Percentiles rank a stretch among this genome's conserved stretches.
phyloP scores from a whole-genome alignment of 2,329 filamentous ascomycete genomes.

The Sporothrix brasiliensis region DNA sequence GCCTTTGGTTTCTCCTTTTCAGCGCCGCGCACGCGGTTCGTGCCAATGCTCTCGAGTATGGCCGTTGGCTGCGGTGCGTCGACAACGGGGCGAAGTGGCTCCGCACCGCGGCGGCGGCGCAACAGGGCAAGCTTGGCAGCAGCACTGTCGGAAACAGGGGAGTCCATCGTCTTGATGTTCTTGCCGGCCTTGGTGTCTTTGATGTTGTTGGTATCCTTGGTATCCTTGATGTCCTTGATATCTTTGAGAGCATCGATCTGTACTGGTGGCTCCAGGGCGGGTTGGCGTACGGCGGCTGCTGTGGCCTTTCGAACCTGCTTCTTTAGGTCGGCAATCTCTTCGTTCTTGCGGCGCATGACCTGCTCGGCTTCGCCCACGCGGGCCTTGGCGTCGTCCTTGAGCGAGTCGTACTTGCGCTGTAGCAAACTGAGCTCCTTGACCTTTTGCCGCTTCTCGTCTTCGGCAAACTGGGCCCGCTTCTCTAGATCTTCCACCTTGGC shows the following conservation, averaged over 20 bases:
- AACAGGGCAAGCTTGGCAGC: slow-evolving; percentile 9
- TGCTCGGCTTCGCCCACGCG: slow-evolving; percentile 59
- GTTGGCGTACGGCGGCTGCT: not conserved
- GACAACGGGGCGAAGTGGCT: slow-evolving; percentile 31
- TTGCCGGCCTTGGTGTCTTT: not conserved
- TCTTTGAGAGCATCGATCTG: not conserved
- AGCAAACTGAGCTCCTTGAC: slow-evolving; percentile 57
- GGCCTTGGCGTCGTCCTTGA: slow-evolving; percentile 57
- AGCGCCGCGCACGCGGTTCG: not conserved
- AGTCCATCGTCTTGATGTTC: not conserved
- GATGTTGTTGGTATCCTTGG: not conserved
- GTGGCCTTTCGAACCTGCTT: slow-evolving; percentile 42
- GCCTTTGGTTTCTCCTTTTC: not conserved
- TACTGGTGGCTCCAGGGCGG: not conserved
- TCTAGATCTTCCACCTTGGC: slow-evolving; percentile 42
- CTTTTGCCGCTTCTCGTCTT: slow-evolving; percentile 45
- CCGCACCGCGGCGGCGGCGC: slow-evolving; percentile 30
- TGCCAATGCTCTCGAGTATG: not conserved
- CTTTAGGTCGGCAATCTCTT: slow-evolving; percentile 60
- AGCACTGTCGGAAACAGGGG: slow-evolving; percentile 15
- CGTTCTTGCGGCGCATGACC: slow-evolving; percentile 59
- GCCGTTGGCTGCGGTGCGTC: slow-evolving; percentile 9
- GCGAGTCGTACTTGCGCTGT: slow-evolving; percentile 52
- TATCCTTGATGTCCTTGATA: not conserved
- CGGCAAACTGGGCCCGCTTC: slow-evolving; percentile 40